Percentiles rank a stretch among this genome's conserved stretches.
Conservation (phyloP, 116 monocot genomes). For the Zostera marina region DNA sequence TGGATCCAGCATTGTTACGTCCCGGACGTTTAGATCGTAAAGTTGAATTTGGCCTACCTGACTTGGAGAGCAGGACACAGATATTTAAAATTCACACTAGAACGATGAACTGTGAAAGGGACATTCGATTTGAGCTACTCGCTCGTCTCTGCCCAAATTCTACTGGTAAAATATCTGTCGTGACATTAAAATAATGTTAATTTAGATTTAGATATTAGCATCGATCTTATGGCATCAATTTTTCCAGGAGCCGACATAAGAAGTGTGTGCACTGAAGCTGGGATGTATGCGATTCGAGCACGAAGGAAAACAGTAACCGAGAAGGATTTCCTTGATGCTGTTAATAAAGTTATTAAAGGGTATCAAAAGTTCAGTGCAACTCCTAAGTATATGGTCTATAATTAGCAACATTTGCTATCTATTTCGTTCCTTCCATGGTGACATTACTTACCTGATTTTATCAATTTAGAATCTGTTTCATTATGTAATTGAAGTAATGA, state of each 20-base stretch:
- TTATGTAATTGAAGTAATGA: no score
- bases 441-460: no score
- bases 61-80: constrained; percentile 79
- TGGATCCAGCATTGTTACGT: constrained; percentile 75
- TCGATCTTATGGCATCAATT: neutral
- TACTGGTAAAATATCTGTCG: constrained; percentile 34
- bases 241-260: constrained; percentile 62
- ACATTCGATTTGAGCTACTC: constrained; percentile 77
- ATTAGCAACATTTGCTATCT: constrained; percentile 8
- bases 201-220: neutral
- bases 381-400: constrained; percentile 97
- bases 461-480: no score
- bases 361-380: constrained; percentile 94
- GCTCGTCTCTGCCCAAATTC: constrained; percentile 92
- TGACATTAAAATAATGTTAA: no score
- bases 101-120: constrained; percentile 88
- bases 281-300: constrained; percentile 81
- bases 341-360: constrained; percentile 95
- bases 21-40: constrained; percentile 81
- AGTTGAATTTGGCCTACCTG: constrained; percentile 80
- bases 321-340: constrained; percentile 87
- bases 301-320: constrained; percentile 90
- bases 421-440: no score
- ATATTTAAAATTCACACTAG: constrained; percentile 90
- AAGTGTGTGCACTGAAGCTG: constrained; percentile 91